Conservation (phyloP, 2,329 filamentous ascomycete species). For the Trichophyton rubrum region DNA sequence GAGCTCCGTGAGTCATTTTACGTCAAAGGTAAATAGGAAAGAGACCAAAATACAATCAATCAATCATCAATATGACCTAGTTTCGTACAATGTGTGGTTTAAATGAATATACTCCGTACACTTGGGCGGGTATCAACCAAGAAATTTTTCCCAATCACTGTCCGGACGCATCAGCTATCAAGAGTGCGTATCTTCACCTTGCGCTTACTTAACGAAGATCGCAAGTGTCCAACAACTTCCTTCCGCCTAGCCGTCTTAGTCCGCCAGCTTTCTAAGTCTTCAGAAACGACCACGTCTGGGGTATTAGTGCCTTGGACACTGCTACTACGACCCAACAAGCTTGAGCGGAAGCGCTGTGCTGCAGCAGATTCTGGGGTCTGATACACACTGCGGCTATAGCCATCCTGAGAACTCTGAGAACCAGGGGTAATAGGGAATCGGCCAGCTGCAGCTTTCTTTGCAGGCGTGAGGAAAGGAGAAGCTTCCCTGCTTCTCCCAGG, state of each 20-base stretch:
- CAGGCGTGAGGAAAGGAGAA: slow-evolving; percentile 27
- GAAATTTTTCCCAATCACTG: no score
- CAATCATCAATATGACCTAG: background rate
- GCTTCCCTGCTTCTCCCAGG: slow-evolving; percentile 17
- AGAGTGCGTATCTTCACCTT: slow-evolving; percentile 23
- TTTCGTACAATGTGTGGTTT: background rate
- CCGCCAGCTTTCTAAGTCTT: slow-evolving; percentile 26
- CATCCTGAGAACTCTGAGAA: slow-evolving; percentile 26
- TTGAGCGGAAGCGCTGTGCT: slow-evolving; percentile 15
- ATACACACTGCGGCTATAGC: slow-evolving; percentile 22
- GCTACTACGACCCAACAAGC: slow-evolving; percentile 25
- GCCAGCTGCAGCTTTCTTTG: slow-evolving; percentile 18
- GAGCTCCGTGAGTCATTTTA: background rate
- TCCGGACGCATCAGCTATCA: slow-evolving; percentile 20
- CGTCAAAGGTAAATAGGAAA: background rate
- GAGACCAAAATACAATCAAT: background rate
- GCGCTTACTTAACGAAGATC: slow-evolving; percentile 25
- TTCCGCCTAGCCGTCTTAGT: slow-evolving; percentile 26
- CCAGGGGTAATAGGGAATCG: slow-evolving; percentile 28
- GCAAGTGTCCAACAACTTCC: slow-evolving; percentile 26
- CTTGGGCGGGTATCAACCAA: background rate
- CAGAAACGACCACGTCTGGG: slow-evolving; percentile 16
- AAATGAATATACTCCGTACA: background rate
- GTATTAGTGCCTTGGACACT: slow-evolving; percentile 24
- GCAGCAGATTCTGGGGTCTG: slow-evolving; percentile 30